Evolutionary conservation across 441 rosid genomes (phyloP).

Genomic region (Euphorbia schlechtendalii): DNA sequence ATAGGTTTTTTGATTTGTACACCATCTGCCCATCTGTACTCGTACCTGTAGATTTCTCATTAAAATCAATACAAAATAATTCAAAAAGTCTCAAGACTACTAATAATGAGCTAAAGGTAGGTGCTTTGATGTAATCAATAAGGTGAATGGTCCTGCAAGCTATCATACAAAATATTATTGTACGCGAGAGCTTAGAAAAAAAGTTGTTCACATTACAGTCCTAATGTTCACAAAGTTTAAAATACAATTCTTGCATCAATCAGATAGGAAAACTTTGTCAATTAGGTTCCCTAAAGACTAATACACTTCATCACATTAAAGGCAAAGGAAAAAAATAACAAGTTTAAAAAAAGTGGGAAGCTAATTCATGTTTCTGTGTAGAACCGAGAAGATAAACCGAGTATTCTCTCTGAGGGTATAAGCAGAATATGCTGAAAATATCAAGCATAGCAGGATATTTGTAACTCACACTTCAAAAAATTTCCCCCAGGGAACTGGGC

Average conservation of each 20-base stretch:
- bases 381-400: background rate
- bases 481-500: background rate
- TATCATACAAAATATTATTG: slow-evolving; percentile 4
- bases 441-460: background rate
- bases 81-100: background rate
- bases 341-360: background rate
- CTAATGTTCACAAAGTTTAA: background rate
- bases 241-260: background rate
- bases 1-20: slow-evolving; percentile 96
- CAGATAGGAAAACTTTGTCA: background rate
- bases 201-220: background rate
- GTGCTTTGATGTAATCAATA: background rate
- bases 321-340: background rate
- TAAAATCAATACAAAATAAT: slow-evolving; percentile 12
- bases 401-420: background rate
- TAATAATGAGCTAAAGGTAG: slow-evolving; percentile 3
- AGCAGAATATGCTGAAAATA: background rate
- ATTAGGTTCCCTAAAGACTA: background rate
- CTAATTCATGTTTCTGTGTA: background rate
- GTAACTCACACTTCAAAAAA: background rate
- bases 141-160: background rate
- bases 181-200: background rate
- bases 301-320: background rate
- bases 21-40: slow-evolving; percentile 99
- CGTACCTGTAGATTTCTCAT: slow-evolving; percentile 52